Percentiles rank a stretch among this genome's conserved stretches.
Evolutionary conservation across 2,329 filamentous ascomycete genomes (phyloP).

Genomic region (Sordariomycetes sp.): DNA sequence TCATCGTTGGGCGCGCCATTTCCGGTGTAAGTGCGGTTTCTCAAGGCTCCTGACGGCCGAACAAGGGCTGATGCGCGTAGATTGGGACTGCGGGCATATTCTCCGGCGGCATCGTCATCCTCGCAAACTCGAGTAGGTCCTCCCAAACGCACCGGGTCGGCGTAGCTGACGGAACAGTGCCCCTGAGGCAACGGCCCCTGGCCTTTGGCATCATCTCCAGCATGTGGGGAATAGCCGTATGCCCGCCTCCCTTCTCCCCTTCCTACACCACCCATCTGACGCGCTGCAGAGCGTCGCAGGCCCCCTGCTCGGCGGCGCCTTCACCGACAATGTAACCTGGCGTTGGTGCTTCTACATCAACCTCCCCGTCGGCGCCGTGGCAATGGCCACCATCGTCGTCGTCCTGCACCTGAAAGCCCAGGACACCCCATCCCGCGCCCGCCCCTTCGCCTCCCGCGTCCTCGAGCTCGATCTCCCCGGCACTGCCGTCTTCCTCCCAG

Average conservation of each 20-base stretch:
- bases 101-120: slow-evolving; percentile 33
- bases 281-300: slow-evolving; percentile 23
- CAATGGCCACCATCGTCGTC: slow-evolving; percentile 33
- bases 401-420: slow-evolving; percentile 21
- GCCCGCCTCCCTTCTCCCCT: slow-evolving; percentile 4
- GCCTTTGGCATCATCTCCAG: slow-evolving; percentile 40
- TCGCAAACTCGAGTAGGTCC: slow-evolving; percentile 24
- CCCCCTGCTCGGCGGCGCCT: slow-evolving; percentile 34
- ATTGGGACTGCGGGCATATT: slow-evolving; percentile 37
- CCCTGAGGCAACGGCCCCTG: slow-evolving; percentile 37
- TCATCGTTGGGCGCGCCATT: slow-evolving; percentile 38
- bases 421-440: slow-evolving; percentile 16
- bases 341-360: slow-evolving; percentile 36
- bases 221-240: slow-evolving; percentile 39
- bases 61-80: slow-evolving; percentile 8
- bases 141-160: not conserved
- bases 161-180: slow-evolving; percentile 20
- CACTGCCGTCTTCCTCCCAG: slow-evolving; percentile 33
- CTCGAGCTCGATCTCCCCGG: slow-evolving; percentile 35
- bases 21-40: slow-evolving; percentile 22
- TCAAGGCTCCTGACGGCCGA: not conserved
- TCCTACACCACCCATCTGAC: not conserved
- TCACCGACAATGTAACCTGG: slow-evolving; percentile 35
- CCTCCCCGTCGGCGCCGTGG: slow-evolving; percentile 30
- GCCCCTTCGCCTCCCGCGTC: slow-evolving; percentile 22